Evolutionary conservation across 2,329 filamentous ascomycete genomes (phyloP), one percentile per base, ranked within the genome.

Genomic region (Diaporthe citri): DNA sequence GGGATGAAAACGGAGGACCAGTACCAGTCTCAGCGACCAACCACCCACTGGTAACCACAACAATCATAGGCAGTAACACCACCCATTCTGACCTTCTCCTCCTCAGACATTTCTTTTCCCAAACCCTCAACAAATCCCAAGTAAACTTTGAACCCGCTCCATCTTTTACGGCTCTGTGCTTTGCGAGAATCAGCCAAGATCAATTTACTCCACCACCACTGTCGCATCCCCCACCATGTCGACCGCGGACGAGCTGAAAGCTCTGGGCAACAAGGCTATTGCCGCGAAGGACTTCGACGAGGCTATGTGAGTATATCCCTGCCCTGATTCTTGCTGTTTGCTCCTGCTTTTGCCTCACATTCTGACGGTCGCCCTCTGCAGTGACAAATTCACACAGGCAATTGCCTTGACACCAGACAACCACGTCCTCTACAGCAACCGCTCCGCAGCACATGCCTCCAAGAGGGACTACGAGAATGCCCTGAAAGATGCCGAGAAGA

Each of bases 211-310:
- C n/a, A 55, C 64, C 46, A 55, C 17, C 17, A 20, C 22, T 28
- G 64, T 55, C 48, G 43, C 62, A 51, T 41, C 22, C 59, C 59
- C 56, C 73, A 78, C 74, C 72, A 92, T 91, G 90, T 85, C 90
- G 80, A 89, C 89, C 77, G 91, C 90, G 80, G 91, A 93, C 84
- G 90, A 96, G 91, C 92, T 99, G 82, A 99, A 99, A 90, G 95
- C 96, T 82, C 93, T 97, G 84, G 97, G 96, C 88, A 99, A 99
- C 90, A 97, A 97, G 89, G 96, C 97, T 86, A 99, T 99, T 86
- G 93, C 95, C 79, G 95, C 95, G 77, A 98, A 98, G 90, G 95
- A 98, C 86, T 99, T 98, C 85, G 90, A 95, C 82, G 95, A 96
- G 84, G 97, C 97, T 82, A 92, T 98, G 96, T 98, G 90, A 86